Percentiles rank a stretch among this genome's conserved stretches.
Conservation (phyloP, 495 filamentous ascomycete species). For the Talaromyces stipitatus region DNA sequence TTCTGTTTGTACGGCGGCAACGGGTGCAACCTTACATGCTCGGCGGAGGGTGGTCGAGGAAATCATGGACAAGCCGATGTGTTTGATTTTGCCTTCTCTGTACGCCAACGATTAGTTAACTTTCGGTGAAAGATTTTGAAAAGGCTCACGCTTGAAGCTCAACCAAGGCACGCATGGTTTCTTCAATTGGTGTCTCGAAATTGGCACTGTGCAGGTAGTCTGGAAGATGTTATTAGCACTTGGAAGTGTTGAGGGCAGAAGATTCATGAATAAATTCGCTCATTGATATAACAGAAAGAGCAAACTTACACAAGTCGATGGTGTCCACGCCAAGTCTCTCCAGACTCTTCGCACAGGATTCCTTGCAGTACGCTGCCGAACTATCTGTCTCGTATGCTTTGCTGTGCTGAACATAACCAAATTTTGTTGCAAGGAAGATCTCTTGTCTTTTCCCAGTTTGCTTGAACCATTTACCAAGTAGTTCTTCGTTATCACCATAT, state of each 20-base stretch:
- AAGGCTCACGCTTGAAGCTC: slow-evolving; percentile 16
- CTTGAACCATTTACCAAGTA: slow-evolving; percentile 45
- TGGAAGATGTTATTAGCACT: too few relatives aligned
- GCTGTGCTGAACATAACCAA: slow-evolving; percentile 26
- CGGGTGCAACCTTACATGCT: slow-evolving; percentile 24
- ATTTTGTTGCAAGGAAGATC: slow-evolving; percentile 44
- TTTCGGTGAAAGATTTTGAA: background rate
- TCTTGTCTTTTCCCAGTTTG: slow-evolving; percentile 35
- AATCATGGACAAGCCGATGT: slow-evolving; percentile 39
- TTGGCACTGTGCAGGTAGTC: slow-evolving; percentile 12
- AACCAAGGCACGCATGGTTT: slow-evolving; percentile 25
- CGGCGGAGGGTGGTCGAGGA: slow-evolving; percentile 31
- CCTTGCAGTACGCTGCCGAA: slow-evolving; percentile 27
- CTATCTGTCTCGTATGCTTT: slow-evolving; percentile 15
- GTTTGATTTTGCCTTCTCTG: slow-evolving; percentile 42
- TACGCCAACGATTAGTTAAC: slow-evolving; percentile 2
- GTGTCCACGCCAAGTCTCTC: slow-evolving; percentile 25
- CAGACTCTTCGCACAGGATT: slow-evolving; percentile 28
- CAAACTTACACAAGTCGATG: slow-evolving; percentile 40
- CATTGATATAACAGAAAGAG: too few relatives aligned
- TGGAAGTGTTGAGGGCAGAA: too few relatives aligned
- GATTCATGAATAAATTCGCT: too few relatives aligned
- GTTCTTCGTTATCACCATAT: slow-evolving; percentile 29
- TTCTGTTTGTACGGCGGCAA: slow-evolving; percentile 35
- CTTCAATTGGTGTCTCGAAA: slow-evolving; percentile 26